Evolutionary conservation across 2,329 filamentous ascomycete genomes (phyloP), one percentile per base, ranked within the genome.

Genomic region (Cladosporium velox): DNA sequence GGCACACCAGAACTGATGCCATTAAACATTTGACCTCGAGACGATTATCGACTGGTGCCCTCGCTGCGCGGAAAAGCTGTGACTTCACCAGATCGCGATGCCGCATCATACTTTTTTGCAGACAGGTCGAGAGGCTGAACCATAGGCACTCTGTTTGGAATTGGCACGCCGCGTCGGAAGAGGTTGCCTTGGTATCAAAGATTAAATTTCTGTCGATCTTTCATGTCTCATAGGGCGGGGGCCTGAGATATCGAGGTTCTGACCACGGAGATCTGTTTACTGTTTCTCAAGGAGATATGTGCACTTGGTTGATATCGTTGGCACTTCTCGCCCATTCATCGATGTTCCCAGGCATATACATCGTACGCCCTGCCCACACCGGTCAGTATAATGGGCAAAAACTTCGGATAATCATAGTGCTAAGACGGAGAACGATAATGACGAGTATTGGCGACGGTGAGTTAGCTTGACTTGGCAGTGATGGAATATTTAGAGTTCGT

Each of bases 161-260:
- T 61, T 51, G 59, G 59, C 60, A 26, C 34, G 59, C 59, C 44
- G 49, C 60, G 61, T 52, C 61, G 51, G 21, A 57, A n/a, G 51
- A 38, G 18, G 38, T 47, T 64, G 34, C 61, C 47, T 59, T 47
- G 41, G n/a, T 47, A 47, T 8, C 41, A 47, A 12, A 47, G 8
- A 21, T 21, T 47, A n/a, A 11, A 21, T 47, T 47, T 4, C 41
- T 5, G 41, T 11, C 41, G 41, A 47, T 47, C 41, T 24, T 47
- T 12, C 8, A 47, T 47, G 41, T 47, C 41, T 47, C 41, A 47
- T 12, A 47, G 41, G 41, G 41, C 41, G n/a, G 8, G 41, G 11
- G 12, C 34, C n/a, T 47, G 41, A 47, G n/a, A n/a, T 47, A 47
- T 24, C n/a, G 8, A 12, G 10, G 14, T 35, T 12, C 34, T 14